These are phyloP conservation scores for Lachancea dasiensis DNA, from an alignment of 805 yeast species.

Conservation along the genomic window DNA sequence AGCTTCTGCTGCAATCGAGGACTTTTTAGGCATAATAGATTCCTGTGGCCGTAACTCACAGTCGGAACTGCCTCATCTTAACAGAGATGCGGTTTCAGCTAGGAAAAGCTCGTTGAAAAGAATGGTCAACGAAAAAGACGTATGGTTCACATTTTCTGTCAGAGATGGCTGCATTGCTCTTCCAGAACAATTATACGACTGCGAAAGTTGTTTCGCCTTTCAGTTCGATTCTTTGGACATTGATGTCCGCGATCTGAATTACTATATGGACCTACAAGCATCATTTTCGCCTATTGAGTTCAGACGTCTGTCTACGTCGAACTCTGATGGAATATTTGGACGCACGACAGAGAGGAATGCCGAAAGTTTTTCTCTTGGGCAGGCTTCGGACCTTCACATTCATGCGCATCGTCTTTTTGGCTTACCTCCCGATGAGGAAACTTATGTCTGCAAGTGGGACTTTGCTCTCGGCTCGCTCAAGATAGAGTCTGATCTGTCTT, in stretches of 20 bases:
- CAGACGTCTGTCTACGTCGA: slow-evolving; percentile 9
- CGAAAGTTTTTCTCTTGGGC: slow-evolving; percentile 15
- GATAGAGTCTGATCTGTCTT: slow-evolving; percentile 45
- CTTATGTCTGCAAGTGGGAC: slow-evolving; percentile 89
- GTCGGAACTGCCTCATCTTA: neutral
- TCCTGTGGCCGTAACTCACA: neutral
- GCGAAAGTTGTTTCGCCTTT: slow-evolving; percentile 54
- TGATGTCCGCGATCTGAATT: slow-evolving; percentile 82
- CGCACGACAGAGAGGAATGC: slow-evolving; percentile 10
- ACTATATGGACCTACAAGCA: slow-evolving; percentile 88
- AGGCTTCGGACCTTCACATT: slow-evolving; percentile 45
- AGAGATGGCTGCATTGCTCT: slow-evolving; percentile 63
- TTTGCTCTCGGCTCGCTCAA: slow-evolving; percentile 56
- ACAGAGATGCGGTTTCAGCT: neutral
- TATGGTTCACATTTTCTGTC: slow-evolving; percentile 64
- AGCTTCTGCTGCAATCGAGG: slow-evolving; percentile 1
- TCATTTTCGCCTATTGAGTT: slow-evolving; percentile 56
- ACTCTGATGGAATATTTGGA: slow-evolving; percentile 14
- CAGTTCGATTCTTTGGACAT: slow-evolving; percentile 61
- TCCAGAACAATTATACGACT: slow-evolving; percentile 68
- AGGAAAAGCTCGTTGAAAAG: slow-evolving; percentile 33
- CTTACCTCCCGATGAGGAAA: slow-evolving; percentile 79
- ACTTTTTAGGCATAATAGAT: neutral
- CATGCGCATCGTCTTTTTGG: slow-evolving; percentile 95
- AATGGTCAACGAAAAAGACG: slow-evolving; percentile 68